Conservation (phyloP, 192 early-diverging fungal genomes). For the Funneliformis geosporum region DNA sequence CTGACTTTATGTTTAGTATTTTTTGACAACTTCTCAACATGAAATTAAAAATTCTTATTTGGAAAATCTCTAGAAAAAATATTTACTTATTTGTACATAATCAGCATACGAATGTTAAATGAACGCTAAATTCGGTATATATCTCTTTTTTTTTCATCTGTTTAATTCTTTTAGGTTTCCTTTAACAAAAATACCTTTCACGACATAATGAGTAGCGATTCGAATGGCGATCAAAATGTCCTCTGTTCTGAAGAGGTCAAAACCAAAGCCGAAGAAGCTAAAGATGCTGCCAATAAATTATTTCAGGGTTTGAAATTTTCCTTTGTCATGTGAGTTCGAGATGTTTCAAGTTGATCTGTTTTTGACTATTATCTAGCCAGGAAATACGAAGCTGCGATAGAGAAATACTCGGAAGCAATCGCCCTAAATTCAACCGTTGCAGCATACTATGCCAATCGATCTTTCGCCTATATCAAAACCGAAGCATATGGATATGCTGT, state of each 20-base stretch:
- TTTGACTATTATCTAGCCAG: slow-evolving; percentile 39
- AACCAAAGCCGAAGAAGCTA: slow-evolving; percentile 50
- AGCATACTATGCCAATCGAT: slow-evolving; percentile 90
- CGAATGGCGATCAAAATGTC: neutral
- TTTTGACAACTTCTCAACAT: neutral
- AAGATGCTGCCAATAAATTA: slow-evolving; percentile 63
- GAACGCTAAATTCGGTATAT: neutral
- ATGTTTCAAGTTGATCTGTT: neutral
- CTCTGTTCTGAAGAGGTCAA: slow-evolving; percentile 34
- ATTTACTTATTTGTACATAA: too few species aligned
- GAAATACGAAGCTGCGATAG: slow-evolving; percentile 85
- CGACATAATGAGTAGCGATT: slow-evolving; percentile 1
- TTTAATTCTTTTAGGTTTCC: neutral
- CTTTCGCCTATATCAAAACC: slow-evolving; percentile 80
- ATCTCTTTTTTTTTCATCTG: neutral
- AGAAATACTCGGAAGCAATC: slow-evolving; percentile 90
- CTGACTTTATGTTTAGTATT: neutral
- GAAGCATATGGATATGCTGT: slow-evolving; percentile 87
- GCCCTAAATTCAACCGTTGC: slow-evolving; percentile 78
- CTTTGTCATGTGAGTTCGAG: neutral
- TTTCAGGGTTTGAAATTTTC: slow-evolving; percentile 49
- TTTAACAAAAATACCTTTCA: neutral
- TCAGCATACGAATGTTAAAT: neutral
- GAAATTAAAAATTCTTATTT: too few species aligned
- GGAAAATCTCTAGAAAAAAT: too few species aligned